Evolutionary conservation across 2,329 filamentous ascomycete genomes (phyloP).

Genomic region (Zalaria obscura): DNA sequence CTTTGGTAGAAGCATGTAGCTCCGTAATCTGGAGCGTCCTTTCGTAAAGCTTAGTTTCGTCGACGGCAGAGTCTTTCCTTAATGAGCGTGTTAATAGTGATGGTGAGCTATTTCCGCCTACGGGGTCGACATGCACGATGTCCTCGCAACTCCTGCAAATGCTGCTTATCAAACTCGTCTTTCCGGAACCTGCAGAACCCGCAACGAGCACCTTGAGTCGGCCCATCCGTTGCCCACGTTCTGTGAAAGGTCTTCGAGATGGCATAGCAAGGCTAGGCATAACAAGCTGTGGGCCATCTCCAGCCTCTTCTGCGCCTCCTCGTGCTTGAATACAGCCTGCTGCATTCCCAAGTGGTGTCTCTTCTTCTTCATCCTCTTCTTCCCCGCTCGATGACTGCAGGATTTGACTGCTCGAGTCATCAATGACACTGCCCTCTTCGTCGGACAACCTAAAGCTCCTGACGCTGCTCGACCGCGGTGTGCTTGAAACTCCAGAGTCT

Average conservation of each 20-base stretch:
- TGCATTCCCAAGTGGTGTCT: conserved; percentile 15
- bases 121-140: conserved; percentile 80
- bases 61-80: background rate
- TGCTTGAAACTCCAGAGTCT: conserved; percentile 38
- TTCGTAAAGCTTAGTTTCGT: conserved; percentile 2
- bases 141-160: conserved; percentile 79
- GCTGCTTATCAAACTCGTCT: conserved; percentile 77
- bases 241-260: conserved; percentile 74
- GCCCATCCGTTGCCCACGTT: conserved; percentile 69
- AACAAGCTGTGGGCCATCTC: conserved; percentile 61
- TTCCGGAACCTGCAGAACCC: conserved; percentile 67
- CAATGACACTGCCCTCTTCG: conserved; percentile 35
- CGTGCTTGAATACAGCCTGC: background rate
- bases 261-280: conserved; percentile 96
- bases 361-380: conserved; percentile 36
- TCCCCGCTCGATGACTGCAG: conserved; percentile 39
- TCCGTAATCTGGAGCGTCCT: conserved; percentile 18
- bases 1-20: conserved; percentile 30
- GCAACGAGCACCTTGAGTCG: conserved; percentile 80
- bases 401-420: conserved; percentile 42
- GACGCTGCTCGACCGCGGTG: conserved; percentile 45
- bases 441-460: conserved; percentile 45
- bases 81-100: background rate
- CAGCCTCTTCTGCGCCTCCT: conserved; percentile 7
- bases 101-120: conserved; percentile 2